Conservation (phyloP, 352 stramenopile species). For the Phytopythium delawarense region DNA sequence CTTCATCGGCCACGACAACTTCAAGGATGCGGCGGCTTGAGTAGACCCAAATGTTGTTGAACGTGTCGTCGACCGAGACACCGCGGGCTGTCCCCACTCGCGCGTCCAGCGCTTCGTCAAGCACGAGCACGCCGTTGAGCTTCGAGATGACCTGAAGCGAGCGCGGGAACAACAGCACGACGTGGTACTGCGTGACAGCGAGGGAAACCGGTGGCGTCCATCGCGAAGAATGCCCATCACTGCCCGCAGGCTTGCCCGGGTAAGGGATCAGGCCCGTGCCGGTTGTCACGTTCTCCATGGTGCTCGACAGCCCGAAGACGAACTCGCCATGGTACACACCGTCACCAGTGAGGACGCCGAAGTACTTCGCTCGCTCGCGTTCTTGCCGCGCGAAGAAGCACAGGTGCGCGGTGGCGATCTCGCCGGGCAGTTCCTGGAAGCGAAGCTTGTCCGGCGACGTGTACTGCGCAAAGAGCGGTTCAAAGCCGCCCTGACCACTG, state of each 20-base stretch:
- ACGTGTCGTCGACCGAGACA: constrained; percentile 66
- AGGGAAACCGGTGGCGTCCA: constrained; percentile 79
- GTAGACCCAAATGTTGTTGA: constrained; percentile 82
- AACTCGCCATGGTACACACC: constrained; percentile 91
- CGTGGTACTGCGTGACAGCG: constrained; percentile 90
- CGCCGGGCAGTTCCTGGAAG: constrained; percentile 89
- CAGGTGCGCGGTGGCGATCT: constrained; percentile 76
- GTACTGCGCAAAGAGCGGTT: constrained; percentile 85
- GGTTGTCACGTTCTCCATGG: constrained; percentile 80
- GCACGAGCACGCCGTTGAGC: constrained; percentile 81
- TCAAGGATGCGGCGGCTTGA: constrained; percentile 79
- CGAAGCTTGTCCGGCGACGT: constrained; percentile 71
- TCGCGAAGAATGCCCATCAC: constrained; percentile 14
- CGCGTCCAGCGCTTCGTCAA: constrained; percentile 80
- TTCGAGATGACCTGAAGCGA: constrained; percentile 85
- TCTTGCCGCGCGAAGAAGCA: constrained; percentile 77
- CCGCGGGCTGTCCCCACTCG: constrained; percentile 69
- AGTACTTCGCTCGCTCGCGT: constrained; percentile 80
- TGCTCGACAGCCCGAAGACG: constrained; percentile 59
- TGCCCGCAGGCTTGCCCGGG: constrained; percentile 37
- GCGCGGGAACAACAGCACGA: constrained; percentile 84
- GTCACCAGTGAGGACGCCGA: constrained; percentile 88
- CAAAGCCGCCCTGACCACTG: constrained; percentile 51
- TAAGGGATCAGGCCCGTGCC: constrained; percentile 71
- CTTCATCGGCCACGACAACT: constrained; percentile 80